Conservation (phyloP, 208 protist species). For the Leptomonas pyrrhocoris region DNA sequence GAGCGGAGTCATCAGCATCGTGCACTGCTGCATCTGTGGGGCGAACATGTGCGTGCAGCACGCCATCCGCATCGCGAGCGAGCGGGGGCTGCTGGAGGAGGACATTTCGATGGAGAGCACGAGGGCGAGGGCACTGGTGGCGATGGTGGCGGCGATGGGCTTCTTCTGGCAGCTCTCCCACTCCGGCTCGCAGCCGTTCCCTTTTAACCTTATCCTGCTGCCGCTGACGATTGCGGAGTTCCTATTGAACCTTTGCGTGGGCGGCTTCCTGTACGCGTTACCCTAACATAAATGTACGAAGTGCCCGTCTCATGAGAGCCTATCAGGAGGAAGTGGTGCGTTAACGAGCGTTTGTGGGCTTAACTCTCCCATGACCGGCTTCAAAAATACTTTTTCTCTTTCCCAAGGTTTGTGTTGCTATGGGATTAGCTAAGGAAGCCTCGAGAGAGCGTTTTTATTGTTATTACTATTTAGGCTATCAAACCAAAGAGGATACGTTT, state of each 20-base stretch:
- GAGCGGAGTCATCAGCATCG: constrained; percentile 38
- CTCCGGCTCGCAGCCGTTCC: constrained; percentile 65
- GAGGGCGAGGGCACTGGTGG: constrained; percentile 48
- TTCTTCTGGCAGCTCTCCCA: constrained; percentile 76
- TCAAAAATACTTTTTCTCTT: too few relatives aligned
- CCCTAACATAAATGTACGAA: too few relatives aligned
- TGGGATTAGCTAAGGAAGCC: too few relatives aligned
- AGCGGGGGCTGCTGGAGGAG: constrained; percentile 48
- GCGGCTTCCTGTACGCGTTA: constrained; percentile 35
- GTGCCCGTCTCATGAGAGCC: too few relatives aligned
- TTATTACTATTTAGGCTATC: too few relatives aligned
- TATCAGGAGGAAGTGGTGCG: too few relatives aligned
- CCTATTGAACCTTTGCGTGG: constrained; percentile 36
- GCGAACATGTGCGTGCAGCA: constrained; percentile 53
- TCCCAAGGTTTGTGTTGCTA: too few relatives aligned
- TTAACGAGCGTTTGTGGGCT: too few relatives aligned
- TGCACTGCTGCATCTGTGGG: constrained; percentile 73
- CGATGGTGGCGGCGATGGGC: constrained; percentile 58
- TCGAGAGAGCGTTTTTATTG: too few relatives aligned
- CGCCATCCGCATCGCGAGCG: constrained; percentile 40
- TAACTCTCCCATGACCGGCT: too few relatives aligned
- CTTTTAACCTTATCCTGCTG: constrained; percentile 74
- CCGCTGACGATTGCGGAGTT: constrained; percentile 66
- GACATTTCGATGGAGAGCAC: constrained; percentile 41
- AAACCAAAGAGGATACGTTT: too few relatives aligned